phyloP scores from a whole-genome alignment of 2,329 filamentous ascomycete genomes.

The Amesomyces nigricolor region DNA sequence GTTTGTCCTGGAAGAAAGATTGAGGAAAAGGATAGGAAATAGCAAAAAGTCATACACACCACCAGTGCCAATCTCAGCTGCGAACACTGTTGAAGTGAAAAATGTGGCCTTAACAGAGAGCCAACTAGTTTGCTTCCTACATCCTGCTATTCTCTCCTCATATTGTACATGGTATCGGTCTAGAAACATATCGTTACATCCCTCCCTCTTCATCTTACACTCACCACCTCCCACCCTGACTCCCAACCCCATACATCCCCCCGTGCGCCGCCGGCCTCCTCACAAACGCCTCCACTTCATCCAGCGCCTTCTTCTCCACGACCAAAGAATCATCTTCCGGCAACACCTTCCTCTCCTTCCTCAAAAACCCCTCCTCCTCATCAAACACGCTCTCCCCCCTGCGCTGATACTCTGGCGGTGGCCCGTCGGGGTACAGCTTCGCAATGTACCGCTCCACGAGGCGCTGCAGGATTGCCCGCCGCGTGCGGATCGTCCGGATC shows the following conservation, averaged over 20 bases:
- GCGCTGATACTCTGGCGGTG: not conserved
- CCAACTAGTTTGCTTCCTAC: not conserved
- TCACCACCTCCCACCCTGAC: not conserved
- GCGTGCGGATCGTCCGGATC: conserved; percentile 27
- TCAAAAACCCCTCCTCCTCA: not conserved
- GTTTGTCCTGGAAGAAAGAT: not conserved
- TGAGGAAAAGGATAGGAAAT: not conserved
- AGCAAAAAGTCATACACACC: not conserved
- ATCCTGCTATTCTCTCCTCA: too few species aligned
- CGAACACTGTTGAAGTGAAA: not conserved
- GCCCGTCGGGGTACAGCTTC: conserved; percentile 17
- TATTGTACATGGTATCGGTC: conserved; percentile 4
- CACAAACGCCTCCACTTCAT: too few species aligned
- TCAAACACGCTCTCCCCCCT: too few species aligned
- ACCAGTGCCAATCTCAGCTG: not conserved
- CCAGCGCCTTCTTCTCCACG: too few species aligned
- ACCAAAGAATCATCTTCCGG: not conserved
- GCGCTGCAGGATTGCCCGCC: conserved; percentile 30
- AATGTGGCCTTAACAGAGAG: not conserved
- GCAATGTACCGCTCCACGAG: conserved; percentile 28
- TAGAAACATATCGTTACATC: not conserved
- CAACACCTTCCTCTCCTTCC: not conserved
- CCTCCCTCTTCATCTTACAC: not conserved
- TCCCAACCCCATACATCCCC: not conserved
- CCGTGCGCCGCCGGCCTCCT: too few species aligned